Percentiles rank a stretch among this genome's conserved stretches.
Conservation (phyloP, 148 eudicot genomes). For the Cornus florida region DNA sequence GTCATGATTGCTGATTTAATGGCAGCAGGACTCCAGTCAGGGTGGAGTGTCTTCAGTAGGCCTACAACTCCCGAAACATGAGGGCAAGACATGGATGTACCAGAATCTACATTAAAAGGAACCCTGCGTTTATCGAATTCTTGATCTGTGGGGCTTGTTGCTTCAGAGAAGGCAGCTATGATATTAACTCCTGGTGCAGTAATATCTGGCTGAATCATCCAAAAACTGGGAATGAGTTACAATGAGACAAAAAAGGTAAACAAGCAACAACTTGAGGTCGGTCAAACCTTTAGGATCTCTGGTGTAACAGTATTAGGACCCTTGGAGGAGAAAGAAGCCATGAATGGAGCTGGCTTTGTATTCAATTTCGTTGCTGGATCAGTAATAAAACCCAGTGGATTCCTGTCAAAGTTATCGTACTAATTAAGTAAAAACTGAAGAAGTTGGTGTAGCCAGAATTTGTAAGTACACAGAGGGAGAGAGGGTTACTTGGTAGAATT, state of each 20-base stretch:
- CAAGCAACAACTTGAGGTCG: background rate
- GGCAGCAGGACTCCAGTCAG: conserved; percentile 67
- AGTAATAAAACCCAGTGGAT: conserved; percentile 39
- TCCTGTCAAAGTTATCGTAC: conserved; percentile 11
- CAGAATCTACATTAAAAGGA: conserved; percentile 35
- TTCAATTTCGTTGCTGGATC: conserved; percentile 13
- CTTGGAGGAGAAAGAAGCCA: conserved; percentile 68
- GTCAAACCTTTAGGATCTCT: conserved; percentile 55
- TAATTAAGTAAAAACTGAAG: background rate
- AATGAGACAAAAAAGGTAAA: background rate
- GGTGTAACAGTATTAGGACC: conserved; percentile 67
- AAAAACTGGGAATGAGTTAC: background rate
- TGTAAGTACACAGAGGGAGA: background rate
- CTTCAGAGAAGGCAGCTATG: conserved; percentile 54
- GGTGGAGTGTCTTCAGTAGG: conserved; percentile 52
- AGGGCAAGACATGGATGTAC: conserved; percentile 83
- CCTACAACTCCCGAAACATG: conserved; percentile 67
- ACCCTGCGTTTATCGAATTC: conserved; percentile 29
- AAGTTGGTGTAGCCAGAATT: background rate
- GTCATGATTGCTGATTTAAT: conserved; percentile 78
- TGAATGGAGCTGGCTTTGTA: conserved; percentile 56
- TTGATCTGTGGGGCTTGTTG: conserved; percentile 31
- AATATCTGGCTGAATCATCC: conserved; percentile 54
- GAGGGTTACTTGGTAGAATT: conserved; percentile 44
- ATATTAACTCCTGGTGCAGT: conserved; percentile 78